Evolutionary conservation across 345 rosid genomes (phyloP).

Genomic region (Heritiera fomes): DNA sequence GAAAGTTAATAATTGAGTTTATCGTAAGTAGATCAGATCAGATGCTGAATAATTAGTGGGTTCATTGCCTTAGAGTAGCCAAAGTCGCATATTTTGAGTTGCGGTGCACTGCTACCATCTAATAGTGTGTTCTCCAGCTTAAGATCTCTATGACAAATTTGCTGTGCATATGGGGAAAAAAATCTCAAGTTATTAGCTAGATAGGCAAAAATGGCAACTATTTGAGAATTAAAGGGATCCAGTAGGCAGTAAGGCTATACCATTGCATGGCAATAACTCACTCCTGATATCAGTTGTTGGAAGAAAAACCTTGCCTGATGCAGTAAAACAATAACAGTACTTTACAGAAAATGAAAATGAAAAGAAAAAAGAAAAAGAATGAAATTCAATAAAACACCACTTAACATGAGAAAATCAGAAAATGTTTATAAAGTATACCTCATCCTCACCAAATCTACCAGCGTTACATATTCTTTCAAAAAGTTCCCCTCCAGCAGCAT

Average conservation of each 20-base stretch:
- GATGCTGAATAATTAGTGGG: not conserved
- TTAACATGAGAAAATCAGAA: not conserved
- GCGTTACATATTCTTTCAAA: slow-evolving; percentile 79
- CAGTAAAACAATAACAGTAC: not conserved
- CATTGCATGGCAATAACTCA: slow-evolving; percentile 88
- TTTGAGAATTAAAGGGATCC: not conserved
- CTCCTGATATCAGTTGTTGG: slow-evolving; percentile 91
- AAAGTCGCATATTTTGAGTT: slow-evolving; percentile 87
- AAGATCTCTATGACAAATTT: slow-evolving; percentile 92
- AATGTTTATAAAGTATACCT: slow-evolving; percentile 37
- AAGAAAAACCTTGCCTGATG: slow-evolving; percentile 83
- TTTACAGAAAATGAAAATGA: not conserved
- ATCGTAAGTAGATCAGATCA: not conserved
- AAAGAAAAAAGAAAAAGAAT: not conserved
- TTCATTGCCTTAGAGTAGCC: slow-evolving; percentile 76
- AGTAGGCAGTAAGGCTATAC: slow-evolving; percentile 30
- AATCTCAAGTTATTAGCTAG: not conserved
- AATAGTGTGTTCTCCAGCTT: slow-evolving; percentile 88
- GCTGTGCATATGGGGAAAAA: slow-evolving; percentile 33
- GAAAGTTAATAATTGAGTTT: not conserved
- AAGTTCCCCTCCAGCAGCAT: slow-evolving; percentile 90
- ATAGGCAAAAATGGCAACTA: slow-evolving; percentile 1
- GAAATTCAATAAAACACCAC: not conserved
- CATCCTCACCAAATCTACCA: slow-evolving; percentile 88
- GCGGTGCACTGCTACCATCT: slow-evolving; percentile 73